Conservation (phyloP, 371 early-diverging fungal genomes). For the Choanephora cucurbitarum region DNA sequence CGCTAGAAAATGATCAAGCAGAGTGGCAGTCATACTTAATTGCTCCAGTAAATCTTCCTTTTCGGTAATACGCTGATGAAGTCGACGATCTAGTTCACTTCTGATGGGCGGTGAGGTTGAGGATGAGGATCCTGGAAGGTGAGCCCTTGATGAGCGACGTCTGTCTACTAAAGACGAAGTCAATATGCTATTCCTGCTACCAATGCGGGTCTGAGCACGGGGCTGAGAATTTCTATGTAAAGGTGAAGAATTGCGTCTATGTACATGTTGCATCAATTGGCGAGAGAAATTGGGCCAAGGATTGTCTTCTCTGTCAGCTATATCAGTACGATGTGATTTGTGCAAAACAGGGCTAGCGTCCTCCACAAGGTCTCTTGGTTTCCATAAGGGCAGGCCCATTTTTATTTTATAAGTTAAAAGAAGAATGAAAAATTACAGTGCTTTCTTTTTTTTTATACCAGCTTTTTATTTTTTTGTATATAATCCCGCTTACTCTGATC, state of each 20-base stretch:
- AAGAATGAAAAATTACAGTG: background rate
- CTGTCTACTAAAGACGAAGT: constrained; percentile 21
- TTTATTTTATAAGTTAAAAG: background rate
- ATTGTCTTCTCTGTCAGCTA: constrained; percentile 3
- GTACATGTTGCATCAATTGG: background rate
- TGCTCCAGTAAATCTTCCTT: constrained; percentile 42
- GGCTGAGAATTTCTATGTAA: constrained; percentile 2
- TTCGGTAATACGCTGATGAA: constrained; percentile 32
- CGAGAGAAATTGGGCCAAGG: constrained; percentile 8
- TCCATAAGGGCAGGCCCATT: constrained; percentile 28
- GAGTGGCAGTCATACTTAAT: constrained; percentile 30
- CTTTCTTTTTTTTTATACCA: too few relatives aligned
- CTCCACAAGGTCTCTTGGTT: constrained; percentile 16
- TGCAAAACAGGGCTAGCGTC: background rate
- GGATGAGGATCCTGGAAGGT: background rate
- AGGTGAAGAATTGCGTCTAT: constrained; percentile 1
- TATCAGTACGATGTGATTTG: constrained; percentile 4
- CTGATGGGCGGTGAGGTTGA: constrained; percentile 9
- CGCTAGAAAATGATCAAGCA: constrained; percentile 41
- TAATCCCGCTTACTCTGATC: too few relatives aligned
- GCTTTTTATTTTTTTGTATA: too few relatives aligned
- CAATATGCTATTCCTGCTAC: constrained; percentile 18
- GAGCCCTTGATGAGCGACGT: constrained; percentile 10
- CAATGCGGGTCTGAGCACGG: constrained; percentile 8
- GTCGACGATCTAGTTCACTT: constrained; percentile 29